Conservation (phyloP, 148 eudicot species). For the Dianthus caryophyllus region DNA sequence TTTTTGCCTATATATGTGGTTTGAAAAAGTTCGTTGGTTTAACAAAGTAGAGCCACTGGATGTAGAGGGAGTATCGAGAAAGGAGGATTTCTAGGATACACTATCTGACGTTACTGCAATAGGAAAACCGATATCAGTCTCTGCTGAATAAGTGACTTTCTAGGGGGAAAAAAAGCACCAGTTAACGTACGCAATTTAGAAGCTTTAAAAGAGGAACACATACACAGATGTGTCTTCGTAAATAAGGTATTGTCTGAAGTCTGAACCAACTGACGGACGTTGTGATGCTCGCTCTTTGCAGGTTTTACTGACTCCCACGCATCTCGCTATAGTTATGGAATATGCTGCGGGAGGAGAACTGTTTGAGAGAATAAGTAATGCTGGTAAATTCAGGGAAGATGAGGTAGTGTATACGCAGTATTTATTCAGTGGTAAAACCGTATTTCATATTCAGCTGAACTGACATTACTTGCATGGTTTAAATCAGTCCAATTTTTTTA, state of each 20-base stretch:
- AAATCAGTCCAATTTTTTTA: not conserved
- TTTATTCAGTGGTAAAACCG: not conserved
- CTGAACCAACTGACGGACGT: not conserved
- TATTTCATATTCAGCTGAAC: not conserved
- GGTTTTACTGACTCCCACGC: constrained; percentile 86
- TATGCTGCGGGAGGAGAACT: constrained; percentile 94
- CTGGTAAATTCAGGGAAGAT: constrained; percentile 85
- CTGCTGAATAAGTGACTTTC: not conserved
- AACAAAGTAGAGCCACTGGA: too few species aligned
- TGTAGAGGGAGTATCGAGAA: not conserved
- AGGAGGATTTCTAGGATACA: not conserved
- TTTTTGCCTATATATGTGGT: not conserved
- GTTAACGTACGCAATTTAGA: not conserved
- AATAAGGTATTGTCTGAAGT: not conserved
- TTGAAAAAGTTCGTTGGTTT: too few species aligned
- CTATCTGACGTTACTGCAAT: not conserved
- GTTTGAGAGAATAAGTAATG: constrained; percentile 81
- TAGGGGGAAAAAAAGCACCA: not conserved
- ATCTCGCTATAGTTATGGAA: constrained; percentile 95
- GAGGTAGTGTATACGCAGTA: constrained; percentile 43
- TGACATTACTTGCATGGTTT: not conserved
- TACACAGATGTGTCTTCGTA: not conserved
- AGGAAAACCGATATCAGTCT: not conserved
- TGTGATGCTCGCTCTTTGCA: constrained; percentile 18
- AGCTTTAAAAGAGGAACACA: not conserved